These are phyloP conservation scores for Fusarium sulawesiense DNA, from an alignment of 2,329 filamentous ascomycete genomes.

Conservation along the genomic window DNA sequence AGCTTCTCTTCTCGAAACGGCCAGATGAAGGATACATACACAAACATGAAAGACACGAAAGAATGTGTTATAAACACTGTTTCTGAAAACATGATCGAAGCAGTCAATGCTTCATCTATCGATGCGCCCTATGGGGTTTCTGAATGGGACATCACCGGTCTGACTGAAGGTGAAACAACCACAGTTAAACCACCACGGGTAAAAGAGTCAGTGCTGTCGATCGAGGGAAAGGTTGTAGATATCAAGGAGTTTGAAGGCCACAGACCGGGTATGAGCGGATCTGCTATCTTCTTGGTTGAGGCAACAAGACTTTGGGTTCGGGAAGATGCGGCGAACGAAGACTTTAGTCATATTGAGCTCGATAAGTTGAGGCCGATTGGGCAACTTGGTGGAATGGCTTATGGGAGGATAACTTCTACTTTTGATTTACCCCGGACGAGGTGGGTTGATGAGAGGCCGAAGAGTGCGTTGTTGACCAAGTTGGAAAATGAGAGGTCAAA, in stretches of 20 bases:
- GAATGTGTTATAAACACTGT: conserved; percentile 92
- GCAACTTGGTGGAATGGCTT: conserved; percentile 87
- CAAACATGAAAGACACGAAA: conserved; percentile 75
- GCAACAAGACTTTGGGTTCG: conserved; percentile 89
- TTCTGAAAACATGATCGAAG: conserved; percentile 84
- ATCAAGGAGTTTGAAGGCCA: conserved; percentile 81
- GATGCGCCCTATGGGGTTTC: conserved; percentile 81
- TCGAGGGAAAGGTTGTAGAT: conserved; percentile 85
- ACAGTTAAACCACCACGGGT: conserved; percentile 79
- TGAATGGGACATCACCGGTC: conserved; percentile 84
- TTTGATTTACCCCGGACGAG: conserved; percentile 70
- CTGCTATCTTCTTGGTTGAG: conserved; percentile 81
- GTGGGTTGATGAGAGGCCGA: conserved; percentile 2
- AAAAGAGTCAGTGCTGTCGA: conserved; percentile 81
- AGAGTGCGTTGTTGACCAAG: background rate
- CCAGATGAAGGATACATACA: conserved; percentile 80
- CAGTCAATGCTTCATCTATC: conserved; percentile 81
- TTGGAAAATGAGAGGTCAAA: background rate
- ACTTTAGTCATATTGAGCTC: conserved; percentile 78
- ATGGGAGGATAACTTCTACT: conserved; percentile 75
- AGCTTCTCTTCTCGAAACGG: conserved; percentile 60
- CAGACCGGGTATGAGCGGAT: conserved; percentile 78
- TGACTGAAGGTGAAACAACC: conserved; percentile 75
- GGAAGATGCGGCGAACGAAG: conserved; percentile 86
- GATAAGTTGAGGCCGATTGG: conserved; percentile 81